Evolutionary conservation across 1,139 yeast species (phyloP).

Genomic region (Pichia sp.): DNA sequence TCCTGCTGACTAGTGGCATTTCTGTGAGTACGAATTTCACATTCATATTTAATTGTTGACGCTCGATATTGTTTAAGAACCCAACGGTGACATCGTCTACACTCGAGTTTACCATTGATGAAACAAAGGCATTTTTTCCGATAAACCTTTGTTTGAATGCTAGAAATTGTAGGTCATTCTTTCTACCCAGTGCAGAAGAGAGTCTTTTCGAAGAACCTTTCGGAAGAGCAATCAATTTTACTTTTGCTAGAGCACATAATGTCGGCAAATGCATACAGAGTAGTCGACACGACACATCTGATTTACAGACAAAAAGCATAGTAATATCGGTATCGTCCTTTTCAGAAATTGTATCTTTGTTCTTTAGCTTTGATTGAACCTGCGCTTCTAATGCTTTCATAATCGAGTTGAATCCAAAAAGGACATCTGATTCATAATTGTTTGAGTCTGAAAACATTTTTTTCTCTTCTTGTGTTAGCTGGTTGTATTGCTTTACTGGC

Average conservation of each 20-base stretch:
- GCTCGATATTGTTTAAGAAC: constrained; percentile 37
- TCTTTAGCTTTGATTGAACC: constrained; percentile 31
- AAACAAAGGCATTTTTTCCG: constrained; percentile 27
- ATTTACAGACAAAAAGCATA: constrained; percentile 53
- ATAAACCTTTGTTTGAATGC: constrained; percentile 25
- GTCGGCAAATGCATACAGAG: constrained; percentile 51
- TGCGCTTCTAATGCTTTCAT: constrained; percentile 48
- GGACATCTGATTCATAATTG: constrained; percentile 34
- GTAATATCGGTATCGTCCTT: constrained; percentile 24
- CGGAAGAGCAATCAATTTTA: constrained; percentile 54
- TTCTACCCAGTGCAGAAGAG: constrained; percentile 33
- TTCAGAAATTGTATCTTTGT: constrained; percentile 9
- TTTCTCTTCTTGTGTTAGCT: constrained; percentile 21
- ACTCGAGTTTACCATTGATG: constrained; percentile 32
- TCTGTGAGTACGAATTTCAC: constrained; percentile 39
- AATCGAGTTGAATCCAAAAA: constrained; percentile 54
- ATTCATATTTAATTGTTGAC: constrained; percentile 33
- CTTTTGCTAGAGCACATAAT: constrained; percentile 46
- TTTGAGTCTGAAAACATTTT: constrained; percentile 12
- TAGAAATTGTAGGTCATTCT: constrained; percentile 21
- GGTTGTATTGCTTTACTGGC: constrained; percentile 38
- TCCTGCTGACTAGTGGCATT: constrained; percentile 37
- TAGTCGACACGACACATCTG: constrained; percentile 47
- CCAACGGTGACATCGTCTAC: constrained; percentile 43
- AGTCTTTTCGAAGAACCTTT: constrained; percentile 40